Evolutionary conservation across 2,329 filamentous ascomycete genomes (phyloP).

Genomic region (Colletotrichum acutatum): DNA sequence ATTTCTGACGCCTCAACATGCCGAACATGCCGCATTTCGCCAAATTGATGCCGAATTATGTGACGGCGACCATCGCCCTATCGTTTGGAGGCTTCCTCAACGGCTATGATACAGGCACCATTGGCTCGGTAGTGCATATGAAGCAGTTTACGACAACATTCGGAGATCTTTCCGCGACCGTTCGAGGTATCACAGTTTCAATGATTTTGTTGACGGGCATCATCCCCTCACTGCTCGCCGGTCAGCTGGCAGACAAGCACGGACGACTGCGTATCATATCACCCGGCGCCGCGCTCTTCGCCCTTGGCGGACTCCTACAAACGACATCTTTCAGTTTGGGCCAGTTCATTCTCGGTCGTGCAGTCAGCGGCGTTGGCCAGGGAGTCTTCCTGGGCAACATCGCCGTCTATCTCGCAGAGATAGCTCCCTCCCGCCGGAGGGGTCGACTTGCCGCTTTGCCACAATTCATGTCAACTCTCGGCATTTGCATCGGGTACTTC

Average conservation of each 20-base stretch:
- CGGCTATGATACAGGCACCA: constrained; percentile 49
- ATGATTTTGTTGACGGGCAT: constrained; percentile 68
- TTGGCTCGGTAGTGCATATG: constrained; percentile 48
- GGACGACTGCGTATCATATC: constrained; percentile 60
- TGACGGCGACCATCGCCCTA: constrained; percentile 44
- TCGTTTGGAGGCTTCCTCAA: constrained; percentile 49
- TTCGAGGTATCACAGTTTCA: constrained; percentile 69
- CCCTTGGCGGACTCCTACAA: constrained; percentile 63
- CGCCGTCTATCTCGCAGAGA: constrained; percentile 70
- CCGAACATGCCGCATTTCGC: neutral
- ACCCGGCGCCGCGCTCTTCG: constrained; percentile 61
- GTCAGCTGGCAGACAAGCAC: constrained; percentile 62
- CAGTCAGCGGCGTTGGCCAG: constrained; percentile 67
- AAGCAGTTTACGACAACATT: constrained; percentile 47
- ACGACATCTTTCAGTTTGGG: constrained; percentile 56
- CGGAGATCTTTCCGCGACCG: constrained; percentile 59
- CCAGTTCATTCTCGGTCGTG: constrained; percentile 66
- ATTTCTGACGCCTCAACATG: no score
- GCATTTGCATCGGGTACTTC: constrained; percentile 67
- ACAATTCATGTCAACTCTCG: constrained; percentile 62
- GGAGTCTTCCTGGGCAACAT: constrained; percentile 68
- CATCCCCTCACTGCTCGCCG: constrained; percentile 66
- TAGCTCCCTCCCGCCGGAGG: constrained; percentile 61
- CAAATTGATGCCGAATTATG: constrained; percentile 43
- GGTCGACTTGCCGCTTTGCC: constrained; percentile 63